Evolutionary conservation across 345 rosid species (phyloP).

Genomic region (Diplotaxis tenuifolia): DNA sequence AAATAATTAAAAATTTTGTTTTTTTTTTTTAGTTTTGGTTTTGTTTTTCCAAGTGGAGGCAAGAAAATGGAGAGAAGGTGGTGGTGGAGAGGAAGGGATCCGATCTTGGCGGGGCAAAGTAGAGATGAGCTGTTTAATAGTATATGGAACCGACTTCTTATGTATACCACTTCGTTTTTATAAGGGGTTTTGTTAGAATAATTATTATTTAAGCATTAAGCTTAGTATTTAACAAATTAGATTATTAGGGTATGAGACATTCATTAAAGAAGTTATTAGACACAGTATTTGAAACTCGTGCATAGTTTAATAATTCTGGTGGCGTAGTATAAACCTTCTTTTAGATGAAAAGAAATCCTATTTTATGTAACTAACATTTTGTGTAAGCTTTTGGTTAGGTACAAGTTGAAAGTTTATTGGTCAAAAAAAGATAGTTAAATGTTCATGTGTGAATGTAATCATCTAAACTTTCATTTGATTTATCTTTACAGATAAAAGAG

Average conservation of each 20-base stretch:
- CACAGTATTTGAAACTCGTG: conserved; percentile 14
- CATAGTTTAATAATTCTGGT: conserved; percentile 5
- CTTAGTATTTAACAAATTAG: conserved; percentile 12
- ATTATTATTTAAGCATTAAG: not conserved
- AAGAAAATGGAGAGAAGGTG: conserved; percentile 34
- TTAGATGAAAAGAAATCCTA: not conserved
- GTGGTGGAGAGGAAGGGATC: conserved; percentile 32
- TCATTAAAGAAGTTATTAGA: not conserved
- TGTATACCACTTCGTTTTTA: not conserved
- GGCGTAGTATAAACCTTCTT: not conserved
- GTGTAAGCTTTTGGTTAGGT: not conserved
- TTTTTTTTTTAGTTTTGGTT: conserved; percentile 1
- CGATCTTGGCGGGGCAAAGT: conserved; percentile 20
- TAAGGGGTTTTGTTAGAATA: not conserved
- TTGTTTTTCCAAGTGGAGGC: not conserved
- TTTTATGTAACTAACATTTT: not conserved
- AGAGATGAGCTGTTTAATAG: conserved; percentile 29
- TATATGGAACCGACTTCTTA: conserved; percentile 7
- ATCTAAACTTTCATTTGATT: not conserved
- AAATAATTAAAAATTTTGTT: not conserved
- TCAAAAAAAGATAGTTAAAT: not conserved
- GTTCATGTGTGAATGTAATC: not conserved
- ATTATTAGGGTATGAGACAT: not conserved
- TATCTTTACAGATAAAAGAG: not conserved
- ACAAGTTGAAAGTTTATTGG: not conserved